Evolutionary conservation across 495 filamentous ascomycete genomes (phyloP).

Genomic region (Aspergillus indologenus): DNA sequence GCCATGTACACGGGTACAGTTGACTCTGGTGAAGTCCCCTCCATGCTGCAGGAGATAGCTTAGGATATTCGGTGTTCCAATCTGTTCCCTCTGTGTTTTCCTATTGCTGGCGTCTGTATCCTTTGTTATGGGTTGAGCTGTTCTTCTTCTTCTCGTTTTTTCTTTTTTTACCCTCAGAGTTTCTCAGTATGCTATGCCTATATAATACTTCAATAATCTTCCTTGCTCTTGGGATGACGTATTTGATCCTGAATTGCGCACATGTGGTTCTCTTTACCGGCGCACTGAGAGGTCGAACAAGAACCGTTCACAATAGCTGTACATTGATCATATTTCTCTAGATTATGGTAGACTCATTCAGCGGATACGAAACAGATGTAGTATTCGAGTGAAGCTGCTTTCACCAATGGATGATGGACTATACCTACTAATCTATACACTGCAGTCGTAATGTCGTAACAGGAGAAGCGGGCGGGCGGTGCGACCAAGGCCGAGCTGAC

Average conservation of each 20-base stretch:
- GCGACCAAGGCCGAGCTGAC: conserved; percentile 21
- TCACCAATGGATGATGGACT: too few relatives aligned
- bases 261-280: background rate
- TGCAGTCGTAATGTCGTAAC: background rate
- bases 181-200: conserved; percentile 39
- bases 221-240: background rate
- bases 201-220: conserved; percentile 37
- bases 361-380: too few relatives aligned
- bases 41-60: conserved; percentile 30
- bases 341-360: background rate
- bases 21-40: conserved; percentile 39
- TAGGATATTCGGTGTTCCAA: conserved; percentile 20
- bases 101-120: conserved; percentile 41
- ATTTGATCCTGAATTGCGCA: background rate
- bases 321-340: background rate
- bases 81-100: conserved; percentile 27
- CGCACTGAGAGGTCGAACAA: background rate
- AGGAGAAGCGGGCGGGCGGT: conserved; percentile 10
- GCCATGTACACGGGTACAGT: conserved; percentile 22
- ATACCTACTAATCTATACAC: too few relatives aligned
- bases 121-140: conserved; percentile 31
- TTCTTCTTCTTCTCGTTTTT: conserved; percentile 28
- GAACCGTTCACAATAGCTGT: background rate
- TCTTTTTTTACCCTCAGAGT: conserved; percentile 20
- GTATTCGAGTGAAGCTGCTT: too few relatives aligned